These are phyloP conservation scores for Curvularia sp. DNA, from an alignment of 2,329 filamentous ascomycete species.

Conservation along the genomic window DNA sequence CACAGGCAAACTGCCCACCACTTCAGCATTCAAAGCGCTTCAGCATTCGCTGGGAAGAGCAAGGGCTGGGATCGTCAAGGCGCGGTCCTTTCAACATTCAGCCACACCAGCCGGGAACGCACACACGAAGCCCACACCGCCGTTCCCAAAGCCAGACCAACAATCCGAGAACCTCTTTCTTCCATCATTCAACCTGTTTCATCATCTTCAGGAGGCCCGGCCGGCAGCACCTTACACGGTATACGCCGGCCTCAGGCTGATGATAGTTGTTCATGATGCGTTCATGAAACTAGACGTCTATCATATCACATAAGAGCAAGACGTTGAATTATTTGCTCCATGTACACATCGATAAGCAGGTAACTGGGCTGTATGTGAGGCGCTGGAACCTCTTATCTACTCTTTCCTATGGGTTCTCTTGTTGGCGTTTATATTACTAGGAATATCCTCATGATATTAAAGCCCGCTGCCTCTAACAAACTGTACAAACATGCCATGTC, in stretches of 20 bases:
- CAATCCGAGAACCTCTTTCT: slow-evolving; percentile 7
- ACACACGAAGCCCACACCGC: neutral
- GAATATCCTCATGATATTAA: neutral
- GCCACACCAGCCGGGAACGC: neutral
- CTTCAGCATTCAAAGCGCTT: neutral
- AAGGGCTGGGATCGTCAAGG: neutral
- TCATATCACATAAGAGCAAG: neutral
- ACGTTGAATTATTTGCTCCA: neutral
- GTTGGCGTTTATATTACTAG: neutral
- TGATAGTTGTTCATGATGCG: slow-evolving; percentile 23
- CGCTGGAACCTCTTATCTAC: neutral
- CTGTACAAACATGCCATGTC: neutral
- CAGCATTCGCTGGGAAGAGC: neutral
- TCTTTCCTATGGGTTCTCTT: neutral
- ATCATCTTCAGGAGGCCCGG: slow-evolving; percentile 21
- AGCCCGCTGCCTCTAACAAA: neutral
- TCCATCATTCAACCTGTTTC: slow-evolving; percentile 27
- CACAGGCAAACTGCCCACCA: neutral
- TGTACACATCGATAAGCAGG: neutral
- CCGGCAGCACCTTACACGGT: slow-evolving; percentile 36
- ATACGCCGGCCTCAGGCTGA: slow-evolving; percentile 32
- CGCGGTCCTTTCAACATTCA: neutral
- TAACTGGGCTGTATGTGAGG: neutral
- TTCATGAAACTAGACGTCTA: neutral
- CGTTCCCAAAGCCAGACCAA: slow-evolving; percentile 1